Evolutionary conservation across 805 yeast species (phyloP), one percentile per base, ranked within the genome.

Genomic region (Lipomyces oligophaga): DNA sequence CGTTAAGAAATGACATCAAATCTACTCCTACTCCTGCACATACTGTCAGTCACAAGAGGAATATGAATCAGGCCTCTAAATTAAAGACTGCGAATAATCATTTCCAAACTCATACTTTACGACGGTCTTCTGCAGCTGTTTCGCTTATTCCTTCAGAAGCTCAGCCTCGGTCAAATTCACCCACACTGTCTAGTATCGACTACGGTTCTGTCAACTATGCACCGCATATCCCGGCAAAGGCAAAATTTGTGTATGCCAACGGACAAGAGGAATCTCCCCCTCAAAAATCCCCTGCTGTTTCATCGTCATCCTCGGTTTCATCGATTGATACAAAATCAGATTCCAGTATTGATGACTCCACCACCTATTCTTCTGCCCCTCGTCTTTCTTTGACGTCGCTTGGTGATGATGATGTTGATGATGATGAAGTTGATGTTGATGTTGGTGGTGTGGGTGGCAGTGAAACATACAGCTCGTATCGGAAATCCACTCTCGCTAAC

Each of bases 201-300:
- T 40, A 13, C 27, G 43, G n/a, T n/a, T n/a, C n/a, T n/a, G n/a
- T n/a, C n/a, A n/a, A n/a, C n/a, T n/a, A n/a, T n/a, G n/a, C n/a
- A n/a, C n/a, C n/a, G n/a, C n/a, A n/a, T n/a, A n/a, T n/a, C n/a
- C n/a, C n/a, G n/a, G n/a, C n/a, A n/a, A n/a, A n/a, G n/a, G n/a
- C n/a, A n/a, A 49, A 41, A 26, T 52, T 52, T 25, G 47, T 52
- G 7, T 52, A 52, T 34, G 56, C 56, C 10, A 49, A 52, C 22
- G 56, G 56, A 21, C 43, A 43, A n/a, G 56, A 52, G 33, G 55
- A 51, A 31, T 47, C 44, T n/a, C 28, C 44, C 18, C 34, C 50
- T 3, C 55, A 49, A 13, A 37, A 54, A 13, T 20, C 33, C 20
- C 36, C 34, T 19, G 25, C 43, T 11, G 10, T 19, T 24, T 37